A percentile compares a stretch with the other conserved stretches of the same genome.
These are phyloP conservation scores for Gossypium arboreum DNA, from an alignment of 345 rosid species.

Conservation along the genomic window DNA sequence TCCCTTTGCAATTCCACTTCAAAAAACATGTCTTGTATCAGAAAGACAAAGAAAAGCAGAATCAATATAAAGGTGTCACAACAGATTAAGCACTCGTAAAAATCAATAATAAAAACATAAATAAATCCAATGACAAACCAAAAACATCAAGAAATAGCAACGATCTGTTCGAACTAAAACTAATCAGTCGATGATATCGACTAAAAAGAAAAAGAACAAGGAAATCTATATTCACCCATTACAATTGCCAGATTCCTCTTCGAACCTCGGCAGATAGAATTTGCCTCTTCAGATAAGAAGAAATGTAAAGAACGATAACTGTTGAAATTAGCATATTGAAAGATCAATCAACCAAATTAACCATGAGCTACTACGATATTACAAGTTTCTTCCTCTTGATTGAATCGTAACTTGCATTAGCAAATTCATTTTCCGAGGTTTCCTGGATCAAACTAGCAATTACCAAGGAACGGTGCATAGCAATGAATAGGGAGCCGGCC, in stretches of 20 bases:
- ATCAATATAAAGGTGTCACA: no score
- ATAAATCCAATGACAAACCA: background rate
- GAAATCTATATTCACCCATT: background rate
- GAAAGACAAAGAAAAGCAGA: background rate
- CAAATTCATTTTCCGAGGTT: no score
- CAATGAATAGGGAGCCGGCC: no score
- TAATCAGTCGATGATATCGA: background rate
- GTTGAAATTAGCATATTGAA: no score
- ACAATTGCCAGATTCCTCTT: background rate
- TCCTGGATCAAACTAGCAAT: no score
- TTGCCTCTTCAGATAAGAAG: background rate
- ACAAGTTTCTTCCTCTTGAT: no score
- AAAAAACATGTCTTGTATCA: slow-evolving; percentile 20
- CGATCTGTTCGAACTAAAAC: background rate
- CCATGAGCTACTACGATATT: no score
- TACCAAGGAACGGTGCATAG: no score
- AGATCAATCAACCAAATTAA: no score
- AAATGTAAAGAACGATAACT: background rate
- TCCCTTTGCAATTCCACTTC: slow-evolving; percentile 28
- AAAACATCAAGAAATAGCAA: background rate
- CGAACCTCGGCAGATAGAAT: background rate
- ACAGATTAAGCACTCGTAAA: background rate
- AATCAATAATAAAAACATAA: background rate
- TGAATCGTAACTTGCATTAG: no score
- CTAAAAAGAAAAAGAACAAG: background rate